Conservation (phyloP, 495 filamentous ascomycete species). For the Neurospora pannonica region DNA sequence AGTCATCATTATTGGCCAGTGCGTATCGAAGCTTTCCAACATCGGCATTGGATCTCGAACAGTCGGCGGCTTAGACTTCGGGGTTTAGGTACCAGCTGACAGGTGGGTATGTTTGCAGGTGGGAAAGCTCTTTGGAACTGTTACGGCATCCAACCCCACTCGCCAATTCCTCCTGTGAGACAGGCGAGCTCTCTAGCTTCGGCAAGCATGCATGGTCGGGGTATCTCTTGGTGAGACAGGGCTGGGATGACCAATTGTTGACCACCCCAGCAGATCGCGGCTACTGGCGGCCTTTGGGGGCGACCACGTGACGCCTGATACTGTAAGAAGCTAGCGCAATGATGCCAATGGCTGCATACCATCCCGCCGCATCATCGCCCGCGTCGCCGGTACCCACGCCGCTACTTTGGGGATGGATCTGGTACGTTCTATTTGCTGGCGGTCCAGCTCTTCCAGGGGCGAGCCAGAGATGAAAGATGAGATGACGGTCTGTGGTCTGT, state of each 20-base stretch:
- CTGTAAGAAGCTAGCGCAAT: slow-evolving; percentile 10
- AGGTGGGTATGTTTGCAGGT: not conserved
- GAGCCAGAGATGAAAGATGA: not conserved
- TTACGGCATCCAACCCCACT: not conserved
- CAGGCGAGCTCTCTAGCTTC: slow-evolving; percentile 2
- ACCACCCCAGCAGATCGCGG: slow-evolving; percentile 14
- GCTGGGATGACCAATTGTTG: slow-evolving; percentile 1
- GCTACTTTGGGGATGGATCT: slow-evolving; percentile 7
- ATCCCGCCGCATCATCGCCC: slow-evolving; percentile 22
- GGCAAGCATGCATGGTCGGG: not conserved
- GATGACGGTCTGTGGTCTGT: not conserved
- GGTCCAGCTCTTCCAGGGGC: not conserved
- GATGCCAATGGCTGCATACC: not conserved
- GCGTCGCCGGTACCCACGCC: slow-evolving; percentile 2
- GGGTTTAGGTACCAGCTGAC: not conserved
- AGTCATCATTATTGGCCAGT: not conserved
- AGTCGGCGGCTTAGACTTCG: not conserved
- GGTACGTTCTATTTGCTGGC: not conserved
- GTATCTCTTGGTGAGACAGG: not conserved
- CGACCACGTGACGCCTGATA: slow-evolving; percentile 21
- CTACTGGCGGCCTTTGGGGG: slow-evolving; percentile 21
- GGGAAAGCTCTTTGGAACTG: not conserved
- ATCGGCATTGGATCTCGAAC: not conserved
- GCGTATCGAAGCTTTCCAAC: not conserved
- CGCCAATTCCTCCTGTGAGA: not conserved